Evolutionary conservation across 1,284 basidiomycete species (phyloP).

Genomic region (Moesziomyces globuligerus): DNA sequence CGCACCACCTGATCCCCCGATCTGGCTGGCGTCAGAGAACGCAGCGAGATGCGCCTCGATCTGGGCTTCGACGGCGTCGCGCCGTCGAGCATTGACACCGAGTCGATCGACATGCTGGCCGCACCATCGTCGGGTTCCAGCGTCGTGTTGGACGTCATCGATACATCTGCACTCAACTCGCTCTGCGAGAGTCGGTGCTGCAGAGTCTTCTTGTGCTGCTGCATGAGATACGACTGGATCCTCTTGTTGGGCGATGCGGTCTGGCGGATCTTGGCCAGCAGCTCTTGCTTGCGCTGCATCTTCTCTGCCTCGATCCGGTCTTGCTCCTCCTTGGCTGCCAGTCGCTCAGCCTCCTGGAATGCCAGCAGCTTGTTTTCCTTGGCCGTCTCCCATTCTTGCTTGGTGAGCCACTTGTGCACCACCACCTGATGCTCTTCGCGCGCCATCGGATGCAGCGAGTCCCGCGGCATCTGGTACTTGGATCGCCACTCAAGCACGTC

Average conservation of each 20-base stretch:
- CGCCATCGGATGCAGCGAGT: slow-evolving; percentile 60
- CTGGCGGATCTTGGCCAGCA: slow-evolving; percentile 46
- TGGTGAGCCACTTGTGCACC: slow-evolving; percentile 52
- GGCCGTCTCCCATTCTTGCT: slow-evolving; percentile 59
- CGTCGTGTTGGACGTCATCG: slow-evolving; percentile 18
- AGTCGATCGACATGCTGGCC: slow-evolving; percentile 30
- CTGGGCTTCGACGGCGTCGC: slow-evolving; percentile 24
- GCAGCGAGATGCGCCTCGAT: slow-evolving; percentile 28
- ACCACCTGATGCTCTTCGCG: slow-evolving; percentile 50
- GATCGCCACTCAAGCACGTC: slow-evolving; percentile 55
- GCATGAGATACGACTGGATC: slow-evolving; percentile 28
- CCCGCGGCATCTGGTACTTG: slow-evolving; percentile 61
- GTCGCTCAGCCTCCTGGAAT: slow-evolving; percentile 53
- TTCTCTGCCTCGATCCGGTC: slow-evolving; percentile 40
- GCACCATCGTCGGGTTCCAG: slow-evolving; percentile 17
- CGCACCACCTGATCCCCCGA: background rate
- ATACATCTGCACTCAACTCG: slow-evolving; percentile 25
- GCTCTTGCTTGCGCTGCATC: slow-evolving; percentile 39
- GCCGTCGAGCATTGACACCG: slow-evolving; percentile 7
- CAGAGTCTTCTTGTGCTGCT: slow-evolving; percentile 14
- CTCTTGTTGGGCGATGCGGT: slow-evolving; percentile 39
- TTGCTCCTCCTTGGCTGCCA: slow-evolving; percentile 30
- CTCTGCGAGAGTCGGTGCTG: slow-evolving; percentile 20
- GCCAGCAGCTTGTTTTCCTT: slow-evolving; percentile 51
- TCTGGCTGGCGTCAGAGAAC: slow-evolving; percentile 18